These are phyloP conservation scores for Lipomyces yamadae DNA, from an alignment of 805 yeast genomes.

Conservation along the genomic window DNA sequence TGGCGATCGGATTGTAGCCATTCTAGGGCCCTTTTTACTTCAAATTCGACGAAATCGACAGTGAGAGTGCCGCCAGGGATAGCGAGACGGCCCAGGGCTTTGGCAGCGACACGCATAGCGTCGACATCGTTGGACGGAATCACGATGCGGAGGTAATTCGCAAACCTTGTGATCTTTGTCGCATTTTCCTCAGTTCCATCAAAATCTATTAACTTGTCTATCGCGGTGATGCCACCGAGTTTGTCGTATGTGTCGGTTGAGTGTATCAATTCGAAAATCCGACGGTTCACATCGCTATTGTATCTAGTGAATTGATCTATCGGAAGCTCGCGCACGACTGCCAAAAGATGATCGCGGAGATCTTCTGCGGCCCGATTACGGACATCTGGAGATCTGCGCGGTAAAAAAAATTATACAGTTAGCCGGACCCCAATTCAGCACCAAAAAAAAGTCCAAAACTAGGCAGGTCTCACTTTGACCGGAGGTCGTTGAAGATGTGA, in stretches of 20 bases:
- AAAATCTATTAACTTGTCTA: conserved; percentile 82
- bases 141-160: conserved; percentile 82
- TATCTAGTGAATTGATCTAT: conserved; percentile 80
- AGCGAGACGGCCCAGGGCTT: conserved; percentile 85
- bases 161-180: conserved; percentile 84
- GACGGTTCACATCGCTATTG: conserved; percentile 83
- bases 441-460: neutral
- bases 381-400: conserved; percentile 27
- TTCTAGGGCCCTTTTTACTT: conserved; percentile 86
- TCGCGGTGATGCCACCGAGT: conserved; percentile 89
- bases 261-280: conserved; percentile 82
- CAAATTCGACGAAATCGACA: conserved; percentile 90
- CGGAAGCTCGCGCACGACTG: conserved; percentile 78
- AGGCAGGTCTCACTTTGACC: conserved; percentile 42
- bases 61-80: conserved; percentile 87
- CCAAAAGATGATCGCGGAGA: conserved; percentile 67
- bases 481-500: conserved; percentile 58
- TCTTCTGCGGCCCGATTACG: conserved; percentile 64
- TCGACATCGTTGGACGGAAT: conserved; percentile 81
- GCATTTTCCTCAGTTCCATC: conserved; percentile 83
- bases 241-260: conserved; percentile 72
- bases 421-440: neutral
- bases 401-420: neutral
- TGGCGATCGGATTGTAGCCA: conserved; percentile 89
- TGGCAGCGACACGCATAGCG: conserved; percentile 85